phyloP scores from a whole-genome alignment of 192 early-diverging fungal species.

The Rhizoclosmatium sp. region DNA sequence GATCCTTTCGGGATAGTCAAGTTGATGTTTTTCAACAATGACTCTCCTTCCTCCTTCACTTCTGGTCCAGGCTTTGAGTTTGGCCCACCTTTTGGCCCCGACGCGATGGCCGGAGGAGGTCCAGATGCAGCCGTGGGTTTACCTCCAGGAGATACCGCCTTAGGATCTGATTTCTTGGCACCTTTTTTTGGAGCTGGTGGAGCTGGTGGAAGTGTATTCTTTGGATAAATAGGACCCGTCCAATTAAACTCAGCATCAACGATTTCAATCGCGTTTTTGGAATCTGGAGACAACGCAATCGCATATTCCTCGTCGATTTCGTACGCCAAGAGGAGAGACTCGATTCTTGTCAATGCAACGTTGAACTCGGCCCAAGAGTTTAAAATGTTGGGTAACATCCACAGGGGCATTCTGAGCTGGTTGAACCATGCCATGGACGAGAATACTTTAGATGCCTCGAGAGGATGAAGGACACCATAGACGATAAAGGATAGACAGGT shows the following conservation, averaged over 20 bases:
- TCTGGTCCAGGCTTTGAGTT: constrained; percentile 34
- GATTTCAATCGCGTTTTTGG: constrained; percentile 51
- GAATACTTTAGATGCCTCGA: constrained; percentile 50
- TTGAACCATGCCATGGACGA: constrained; percentile 53
- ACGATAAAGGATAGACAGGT: constrained; percentile 48
- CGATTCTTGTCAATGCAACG: constrained; percentile 56
- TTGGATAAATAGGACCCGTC: constrained; percentile 21
- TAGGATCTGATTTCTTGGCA: neutral
- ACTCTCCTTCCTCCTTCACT: constrained; percentile 40
- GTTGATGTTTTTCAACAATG: constrained; percentile 58
- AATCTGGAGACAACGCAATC: constrained; percentile 49
- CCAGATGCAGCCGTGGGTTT: too few relatives aligned
- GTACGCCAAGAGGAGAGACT: constrained; percentile 58
- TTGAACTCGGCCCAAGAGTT: constrained; percentile 56
- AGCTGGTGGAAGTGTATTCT: neutral
- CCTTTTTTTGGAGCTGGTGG: neutral
- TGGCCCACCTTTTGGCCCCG: too few relatives aligned
- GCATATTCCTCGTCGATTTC: constrained; percentile 64
- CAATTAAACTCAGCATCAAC: constrained; percentile 69
- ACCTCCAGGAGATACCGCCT: too few relatives aligned
- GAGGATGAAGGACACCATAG: constrained; percentile 46
- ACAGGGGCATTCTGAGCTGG: constrained; percentile 52
- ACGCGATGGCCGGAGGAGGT: too few relatives aligned
- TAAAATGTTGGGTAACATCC: constrained; percentile 60
- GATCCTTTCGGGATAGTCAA: constrained; percentile 55